Base-by-base conservation (phyloP, 495 filamentous ascomycete species). In the Opeltia flavorubescens region DNA sequence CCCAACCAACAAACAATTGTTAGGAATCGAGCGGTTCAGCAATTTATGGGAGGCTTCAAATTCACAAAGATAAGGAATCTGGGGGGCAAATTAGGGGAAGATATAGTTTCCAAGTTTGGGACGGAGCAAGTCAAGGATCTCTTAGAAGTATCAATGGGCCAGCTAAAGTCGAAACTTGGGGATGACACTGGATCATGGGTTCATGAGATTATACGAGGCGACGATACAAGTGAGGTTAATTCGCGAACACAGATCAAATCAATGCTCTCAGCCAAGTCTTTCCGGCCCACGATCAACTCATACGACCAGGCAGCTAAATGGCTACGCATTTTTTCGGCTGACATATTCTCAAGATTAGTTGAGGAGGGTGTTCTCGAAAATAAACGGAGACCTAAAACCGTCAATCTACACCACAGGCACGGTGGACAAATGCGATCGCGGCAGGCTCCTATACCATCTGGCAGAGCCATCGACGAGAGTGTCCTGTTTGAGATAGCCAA, bases 221-320 rank as follows among this genome's bases (percentile, higher is more conserved):
- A 86, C 43, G 91, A 98, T 59, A 61, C 65, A 33, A 93, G 81
- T 57, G 87, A 94, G 63, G 87, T 96, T 53, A 95, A 86, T 55
- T 72, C 88, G 29, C 76, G 91, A 48, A 95, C 87, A 11, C 83
- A 88, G 55, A 94, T 95, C 60, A 95, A 96, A 58, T 89, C 83
- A 18, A 98, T 98, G 91, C 73, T 95, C n/a, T 94, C 86, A 1
- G 89, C 91, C 36, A 98, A 98, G 58, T 91, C 87, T 0, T 98
- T 98, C 53, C 75, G 87, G 5, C 91, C 91, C 1, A 79, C 70
- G 50, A 86, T 98, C 56, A 84, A 78, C 52, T 77, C 68, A 12
- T 61, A 74, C n/a, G 87, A 91, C 21, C 85, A 94, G 61, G 93
- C 80, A 2, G 69, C 75, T 5, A 82, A 78, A 55, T 98, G 91